phyloP scores from a whole-genome alignment of 441 rosid genomes.

The Adansonia gregorii region DNA sequence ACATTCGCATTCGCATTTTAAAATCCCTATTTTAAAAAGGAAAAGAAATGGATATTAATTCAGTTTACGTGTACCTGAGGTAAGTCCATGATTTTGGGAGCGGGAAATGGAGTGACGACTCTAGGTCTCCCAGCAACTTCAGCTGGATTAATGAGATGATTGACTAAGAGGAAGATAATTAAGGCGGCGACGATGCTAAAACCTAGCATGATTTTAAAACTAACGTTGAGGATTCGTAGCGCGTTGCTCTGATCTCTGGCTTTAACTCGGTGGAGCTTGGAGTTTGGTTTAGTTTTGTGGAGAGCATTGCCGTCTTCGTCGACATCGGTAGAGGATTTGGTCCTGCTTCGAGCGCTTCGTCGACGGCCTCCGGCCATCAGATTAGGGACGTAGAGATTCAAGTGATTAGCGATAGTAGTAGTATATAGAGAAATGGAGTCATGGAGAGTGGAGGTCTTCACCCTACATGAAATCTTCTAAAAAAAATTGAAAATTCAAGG shows the following conservation, averaged over 20 bases:
- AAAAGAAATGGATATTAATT: constrained; percentile 6
- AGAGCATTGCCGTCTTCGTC: constrained; percentile 38
- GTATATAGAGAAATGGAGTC: constrained; percentile 1
- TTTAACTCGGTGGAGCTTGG: constrained; percentile 44
- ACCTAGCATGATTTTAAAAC: constrained; percentile 55
- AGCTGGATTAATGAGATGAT: constrained; percentile 44
- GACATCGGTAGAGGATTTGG: constrained; percentile 43
- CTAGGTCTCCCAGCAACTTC: constrained; percentile 52
- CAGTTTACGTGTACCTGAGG: constrained; percentile 54
- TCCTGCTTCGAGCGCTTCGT: constrained; percentile 58
- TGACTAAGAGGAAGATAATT: constrained; percentile 49
- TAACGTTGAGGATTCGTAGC: constrained; percentile 52
- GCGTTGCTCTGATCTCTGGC: constrained; percentile 44
- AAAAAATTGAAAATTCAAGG: no score
- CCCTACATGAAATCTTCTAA: no score
- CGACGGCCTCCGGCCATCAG: constrained; percentile 65
- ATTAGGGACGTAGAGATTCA: background rate
- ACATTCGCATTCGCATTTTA: background rate
- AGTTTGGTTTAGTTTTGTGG: constrained; percentile 33
- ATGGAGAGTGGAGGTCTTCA: background rate
- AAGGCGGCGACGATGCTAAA: constrained; percentile 44
- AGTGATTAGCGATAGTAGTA: background rate
- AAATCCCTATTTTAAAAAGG: background rate
- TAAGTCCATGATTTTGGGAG: constrained; percentile 80
- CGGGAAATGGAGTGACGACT: constrained; percentile 88